Conservation (phyloP, 2,329 filamentous ascomycete genomes). For the Curvularia lunata region DNA sequence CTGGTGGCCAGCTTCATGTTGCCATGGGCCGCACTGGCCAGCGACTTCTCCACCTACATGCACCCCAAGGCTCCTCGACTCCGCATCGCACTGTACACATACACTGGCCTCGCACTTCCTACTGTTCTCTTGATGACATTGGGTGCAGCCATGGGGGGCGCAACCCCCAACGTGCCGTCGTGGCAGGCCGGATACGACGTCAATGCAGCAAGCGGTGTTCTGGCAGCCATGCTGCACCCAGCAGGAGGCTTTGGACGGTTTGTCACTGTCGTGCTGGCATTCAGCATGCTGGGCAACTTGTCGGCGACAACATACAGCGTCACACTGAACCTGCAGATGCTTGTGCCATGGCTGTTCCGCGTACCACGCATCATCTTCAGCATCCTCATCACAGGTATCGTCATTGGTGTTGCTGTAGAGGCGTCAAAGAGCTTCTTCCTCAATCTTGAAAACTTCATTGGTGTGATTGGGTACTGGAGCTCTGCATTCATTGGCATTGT, state of each 20-base stretch:
- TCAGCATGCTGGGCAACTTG: slow-evolving; percentile 63
- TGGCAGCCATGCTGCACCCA: slow-evolving; percentile 65
- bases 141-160: slow-evolving; percentile 69
- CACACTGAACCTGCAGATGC: slow-evolving; percentile 69
- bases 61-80: slow-evolving; percentile 60
- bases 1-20: slow-evolving; percentile 69
- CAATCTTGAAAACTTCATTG: slow-evolving; percentile 55
- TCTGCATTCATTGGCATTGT: slow-evolving; percentile 44
- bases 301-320: slow-evolving; percentile 67
- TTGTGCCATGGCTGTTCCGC: slow-evolving; percentile 62
- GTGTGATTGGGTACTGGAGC: slow-evolving; percentile 47
- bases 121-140: slow-evolving; percentile 67
- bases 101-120: slow-evolving; percentile 61
- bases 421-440: slow-evolving; percentile 64
- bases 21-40: slow-evolving; percentile 65
- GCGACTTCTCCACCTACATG: slow-evolving; percentile 68
- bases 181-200: slow-evolving; percentile 63
- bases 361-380: slow-evolving; percentile 66
- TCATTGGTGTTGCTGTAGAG: slow-evolving; percentile 64
- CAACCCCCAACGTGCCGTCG: slow-evolving; percentile 59
- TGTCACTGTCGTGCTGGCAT: slow-evolving; percentile 63
- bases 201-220: slow-evolving; percentile 64
- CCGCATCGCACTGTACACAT: slow-evolving; percentile 63
- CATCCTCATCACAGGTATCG: slow-evolving; percentile 63
- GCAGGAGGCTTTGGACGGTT: slow-evolving; percentile 68